phyloP scores from a whole-genome alignment of 176 grass and related monocot species.

The Echinochloa phyllopogon region DNA sequence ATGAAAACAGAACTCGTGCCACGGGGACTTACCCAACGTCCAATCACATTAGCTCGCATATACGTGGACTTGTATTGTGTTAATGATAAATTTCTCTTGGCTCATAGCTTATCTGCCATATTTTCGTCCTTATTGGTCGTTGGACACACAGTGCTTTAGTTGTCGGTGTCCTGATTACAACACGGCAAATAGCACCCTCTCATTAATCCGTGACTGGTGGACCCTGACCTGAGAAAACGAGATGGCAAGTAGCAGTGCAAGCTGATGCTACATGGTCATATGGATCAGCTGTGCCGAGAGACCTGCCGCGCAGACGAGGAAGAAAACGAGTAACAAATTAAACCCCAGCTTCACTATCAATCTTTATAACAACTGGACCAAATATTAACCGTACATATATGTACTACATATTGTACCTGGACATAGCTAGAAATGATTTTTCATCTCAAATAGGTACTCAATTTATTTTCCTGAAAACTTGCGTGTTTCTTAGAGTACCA shows the following conservation, averaged over 20 bases:
- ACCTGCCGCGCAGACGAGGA: neutral
- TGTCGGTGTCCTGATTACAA: slow-evolving; percentile 19
- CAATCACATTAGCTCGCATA: neutral
- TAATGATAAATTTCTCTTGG: neutral
- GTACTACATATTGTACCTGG: slow-evolving; percentile 16
- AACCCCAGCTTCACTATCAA: neutral
- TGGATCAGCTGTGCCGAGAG: neutral
- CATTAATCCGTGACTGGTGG: slow-evolving; percentile 27
- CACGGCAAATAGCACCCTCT: slow-evolving; percentile 27
- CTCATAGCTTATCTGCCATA: neutral
- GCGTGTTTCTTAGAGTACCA: neutral
- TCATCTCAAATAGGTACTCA: neutral
- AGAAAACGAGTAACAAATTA: neutral
- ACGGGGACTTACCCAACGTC: neutral
- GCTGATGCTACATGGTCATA: neutral
- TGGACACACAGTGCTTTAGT: neutral
- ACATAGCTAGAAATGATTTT: slow-evolving; percentile 1
- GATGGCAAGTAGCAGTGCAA: neutral
- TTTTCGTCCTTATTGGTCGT: neutral
- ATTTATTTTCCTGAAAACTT: neutral
- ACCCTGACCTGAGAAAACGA: slow-evolving; percentile 16
- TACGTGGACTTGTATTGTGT: neutral
- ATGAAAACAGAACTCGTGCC: neutral
- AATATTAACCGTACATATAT: slow-evolving; percentile 24
- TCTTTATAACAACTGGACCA: slow-evolving; percentile 25